Percentiles rank a stretch among this genome's conserved stretches.
Conservation (phyloP, 768 basidiomycete genomes). For the Neoboletus subvelutipes region DNA sequence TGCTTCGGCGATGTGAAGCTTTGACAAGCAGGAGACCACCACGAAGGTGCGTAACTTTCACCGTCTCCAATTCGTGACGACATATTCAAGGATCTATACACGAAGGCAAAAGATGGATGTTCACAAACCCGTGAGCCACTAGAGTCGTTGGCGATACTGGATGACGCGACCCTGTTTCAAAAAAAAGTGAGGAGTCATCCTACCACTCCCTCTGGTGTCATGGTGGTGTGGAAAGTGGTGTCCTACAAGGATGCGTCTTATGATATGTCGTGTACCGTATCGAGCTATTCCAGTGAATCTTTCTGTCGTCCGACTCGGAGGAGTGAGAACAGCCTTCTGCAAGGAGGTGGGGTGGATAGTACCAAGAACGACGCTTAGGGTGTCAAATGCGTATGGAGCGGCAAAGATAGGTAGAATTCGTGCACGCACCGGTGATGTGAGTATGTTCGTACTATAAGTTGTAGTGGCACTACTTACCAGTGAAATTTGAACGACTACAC, state of each 20-base stretch:
- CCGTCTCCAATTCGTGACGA: not conserved
- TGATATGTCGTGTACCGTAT: not conserved
- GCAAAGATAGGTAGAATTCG: not conserved
- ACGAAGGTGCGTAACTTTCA: not conserved
- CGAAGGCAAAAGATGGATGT: not conserved
- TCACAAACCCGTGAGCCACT: too few species aligned
- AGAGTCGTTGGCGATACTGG: too few species aligned
- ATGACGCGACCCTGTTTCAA: not conserved
- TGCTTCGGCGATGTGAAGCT: too few species aligned
- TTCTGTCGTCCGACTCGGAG: not conserved
- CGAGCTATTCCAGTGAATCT: not conserved
- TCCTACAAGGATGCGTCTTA: not conserved
- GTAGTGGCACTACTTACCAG: too few species aligned
- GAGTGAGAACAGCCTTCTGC: not conserved
- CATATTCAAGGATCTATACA: too few species aligned
- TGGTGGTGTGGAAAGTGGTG: not conserved
- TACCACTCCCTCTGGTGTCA: too few species aligned
- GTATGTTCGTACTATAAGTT: too few species aligned
- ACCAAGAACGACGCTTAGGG: not conserved
- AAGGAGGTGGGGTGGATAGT: not conserved
- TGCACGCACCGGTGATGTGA: not conserved
- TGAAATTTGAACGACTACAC: too few species aligned
- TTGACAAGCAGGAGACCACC: too few species aligned
- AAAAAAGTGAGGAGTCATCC: not conserved
- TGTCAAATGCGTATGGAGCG: not conserved